Conservation (phyloP, 306 rosid species). For the Oemleria cerasiformis region DNA sequence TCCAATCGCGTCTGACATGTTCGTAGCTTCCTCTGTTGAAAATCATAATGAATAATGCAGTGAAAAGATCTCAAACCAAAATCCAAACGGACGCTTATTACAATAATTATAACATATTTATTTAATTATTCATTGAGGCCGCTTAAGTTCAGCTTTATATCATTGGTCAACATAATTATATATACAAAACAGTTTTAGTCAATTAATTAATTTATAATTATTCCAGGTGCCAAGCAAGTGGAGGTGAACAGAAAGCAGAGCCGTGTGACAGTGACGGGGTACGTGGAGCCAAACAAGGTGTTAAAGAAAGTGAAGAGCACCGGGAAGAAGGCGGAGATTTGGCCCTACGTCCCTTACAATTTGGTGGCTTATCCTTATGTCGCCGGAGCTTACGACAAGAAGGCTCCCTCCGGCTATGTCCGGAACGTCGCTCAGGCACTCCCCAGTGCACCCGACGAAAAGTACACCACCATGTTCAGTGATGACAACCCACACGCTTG, state of each 20-base stretch:
- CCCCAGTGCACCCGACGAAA: conserved; percentile 61
- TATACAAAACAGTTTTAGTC: too few relatives aligned
- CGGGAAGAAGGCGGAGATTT: conserved; percentile 82
- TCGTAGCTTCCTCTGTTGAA: not conserved
- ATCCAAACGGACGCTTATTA: not conserved
- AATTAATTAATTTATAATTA: not conserved
- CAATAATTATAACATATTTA: not conserved
- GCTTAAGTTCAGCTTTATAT: not conserved
- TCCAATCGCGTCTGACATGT: not conserved
- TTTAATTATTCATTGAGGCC: not conserved
- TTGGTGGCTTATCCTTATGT: conserved; percentile 84
- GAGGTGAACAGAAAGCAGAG: conserved; percentile 75
- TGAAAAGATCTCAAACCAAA: not conserved
- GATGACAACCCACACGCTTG: conserved; percentile 93
- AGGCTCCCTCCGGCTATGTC: conserved; percentile 85
- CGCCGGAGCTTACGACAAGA: conserved; percentile 81
- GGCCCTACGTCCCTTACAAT: conserved; percentile 91
- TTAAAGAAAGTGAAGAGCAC: conserved; percentile 72
- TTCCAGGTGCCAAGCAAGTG: conserved; percentile 65
- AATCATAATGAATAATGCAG: not conserved
- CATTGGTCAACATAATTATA: too few relatives aligned
- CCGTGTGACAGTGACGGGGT: conserved; percentile 66
- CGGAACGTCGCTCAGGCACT: conserved; percentile 55
- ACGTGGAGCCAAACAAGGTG: conserved; percentile 81
- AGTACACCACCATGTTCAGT: conserved; percentile 58